Evolutionary conservation across 805 yeast genomes (phyloP), one percentile per base, ranked within the genome.

Genomic region (Barnettozyma sucrosica): DNA sequence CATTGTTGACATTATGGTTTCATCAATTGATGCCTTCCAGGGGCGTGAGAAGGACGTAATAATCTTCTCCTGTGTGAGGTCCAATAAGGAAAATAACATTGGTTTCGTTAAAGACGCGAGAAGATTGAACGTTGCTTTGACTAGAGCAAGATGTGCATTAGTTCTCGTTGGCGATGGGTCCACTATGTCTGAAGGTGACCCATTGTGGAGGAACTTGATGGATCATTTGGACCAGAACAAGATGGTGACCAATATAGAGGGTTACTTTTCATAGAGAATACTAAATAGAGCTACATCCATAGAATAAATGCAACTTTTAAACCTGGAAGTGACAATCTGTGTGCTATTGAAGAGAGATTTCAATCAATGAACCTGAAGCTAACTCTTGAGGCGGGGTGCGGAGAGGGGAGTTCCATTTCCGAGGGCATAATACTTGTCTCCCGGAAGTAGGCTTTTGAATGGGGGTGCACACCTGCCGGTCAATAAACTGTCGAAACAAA

Each of bases 21-120:
- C 76, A n/a, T 65, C 87, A 1, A 83, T 87, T 14, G 96, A 87
- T 63, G 92, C 95, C 1, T 87, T 87, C 67, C 96, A 87, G 65
- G 95, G 96, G 20, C 72, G 93, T 55, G 96, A 87, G 56, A 86
- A 85, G 66, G 87, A 84, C 55, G 81, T 81, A 45, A 81, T 87
- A 26, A 73, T 88, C 13, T 71, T 88, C 51, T 80, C 92, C 2
- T 77, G 90, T 55, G 96, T 88, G 20, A 72, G 96, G 55, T 77
- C 81, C 19, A 82, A 83, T 58, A 65, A 62, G 11, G 46, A 51
- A 18, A 61, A 62, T 14, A 79, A 70, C 46, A 76, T 82, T 48
- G 88, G 89, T 23, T 83, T 83, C 61, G 67, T 83, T 45, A 70
- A 65, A 45, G 89, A 83, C 56, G 64, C 67, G 40, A 66, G 88